Base-by-base conservation (phyloP, 148 eudicot species). In the Cornus controversa region DNA sequence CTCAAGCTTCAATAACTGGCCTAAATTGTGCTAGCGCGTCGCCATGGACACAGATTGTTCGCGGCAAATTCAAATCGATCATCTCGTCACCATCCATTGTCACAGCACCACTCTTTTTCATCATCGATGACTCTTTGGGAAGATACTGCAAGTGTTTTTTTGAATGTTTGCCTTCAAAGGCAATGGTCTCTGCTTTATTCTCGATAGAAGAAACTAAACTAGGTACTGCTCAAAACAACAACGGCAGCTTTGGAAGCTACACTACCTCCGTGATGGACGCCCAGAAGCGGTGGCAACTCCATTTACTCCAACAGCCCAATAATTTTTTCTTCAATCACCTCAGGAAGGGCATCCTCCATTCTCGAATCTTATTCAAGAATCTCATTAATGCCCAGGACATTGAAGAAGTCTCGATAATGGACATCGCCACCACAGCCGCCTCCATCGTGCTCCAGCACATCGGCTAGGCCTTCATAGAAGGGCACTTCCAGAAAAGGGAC, bases 341-440 rank as follows among this genome's bases (percentile, higher is more conserved):
- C 26, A 73, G 60, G 23, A 5, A 14, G 4, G 66, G 53, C 18
- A 57, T 77, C 53, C n/a, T 77, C 15, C 47, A 24, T 1, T 77
- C 79, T 1, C 73, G 79, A 6, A 45, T 53, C 28, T 2, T 69
- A 20, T 68, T 77, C 20, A 77, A 69, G 53, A 26, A 54, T 14
- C 73, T 77, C 20, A 69, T 77, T 5, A 77, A 77, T 25, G 79
- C 79, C 13, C 67, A 77, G 26, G 67, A 68, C 24, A 53, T 77
- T 16, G 13, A 26, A 10, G 79, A 77, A 24, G 73, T 77, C 10
- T 77, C 79, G 13, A 77, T 77, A 22, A 73, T 77, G 18, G 79
- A 77, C 65, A 77, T 68, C 16, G 79, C 72, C 23, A 77, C 79
- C 23, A 77, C n/a, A n/a, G n/a, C n/a, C n/a, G n/a, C n/a, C n/a